These are phyloP conservation scores for Earliella scabrosa DNA, from an alignment of 1,284 basidiomycete genomes.

Conservation along the genomic window DNA sequence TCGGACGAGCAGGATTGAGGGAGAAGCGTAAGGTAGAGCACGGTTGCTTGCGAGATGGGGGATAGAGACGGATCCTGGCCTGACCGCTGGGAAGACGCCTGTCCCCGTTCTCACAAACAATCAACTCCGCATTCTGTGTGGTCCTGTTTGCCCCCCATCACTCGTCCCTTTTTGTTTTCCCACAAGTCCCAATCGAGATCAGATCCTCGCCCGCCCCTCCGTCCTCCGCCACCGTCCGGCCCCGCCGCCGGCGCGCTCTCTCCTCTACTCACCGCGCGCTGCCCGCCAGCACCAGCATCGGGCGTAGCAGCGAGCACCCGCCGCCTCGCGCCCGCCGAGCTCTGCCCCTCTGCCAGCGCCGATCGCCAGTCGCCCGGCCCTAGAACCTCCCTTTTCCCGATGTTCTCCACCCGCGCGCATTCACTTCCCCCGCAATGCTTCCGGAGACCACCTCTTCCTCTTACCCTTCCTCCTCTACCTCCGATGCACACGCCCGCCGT, in stretches of 20 bases:
- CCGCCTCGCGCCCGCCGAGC: not conserved
- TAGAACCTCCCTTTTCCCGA: not conserved
- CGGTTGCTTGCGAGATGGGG: conserved; percentile 24
- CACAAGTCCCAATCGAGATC: conserved; percentile 10
- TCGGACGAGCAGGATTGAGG: conserved; percentile 13
- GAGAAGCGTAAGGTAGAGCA: conserved; percentile 5
- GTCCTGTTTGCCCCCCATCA: conserved; percentile 21
- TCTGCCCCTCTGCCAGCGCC: no score
- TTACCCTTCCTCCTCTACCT: no score
- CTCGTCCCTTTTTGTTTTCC: conserved; percentile 15
- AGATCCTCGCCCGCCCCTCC: conserved; percentile 3
- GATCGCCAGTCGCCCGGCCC: no score
- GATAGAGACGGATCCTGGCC: conserved; percentile 20
- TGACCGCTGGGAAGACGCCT: conserved; percentile 17
- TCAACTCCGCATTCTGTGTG: conserved; percentile 28
- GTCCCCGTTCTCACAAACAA: conserved; percentile 18
- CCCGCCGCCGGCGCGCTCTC: not conserved
- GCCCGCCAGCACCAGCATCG: no score
- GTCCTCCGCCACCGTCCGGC: not conserved
- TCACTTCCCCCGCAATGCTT: no score
- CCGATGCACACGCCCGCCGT: no score
- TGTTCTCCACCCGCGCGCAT: not conserved
- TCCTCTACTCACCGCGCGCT: no score
- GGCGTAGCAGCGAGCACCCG: no score
- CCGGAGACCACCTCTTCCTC: no score